Conservation (phyloP, 805 yeast genomes). For the Kurtzmaniella cleridarum region DNA sequence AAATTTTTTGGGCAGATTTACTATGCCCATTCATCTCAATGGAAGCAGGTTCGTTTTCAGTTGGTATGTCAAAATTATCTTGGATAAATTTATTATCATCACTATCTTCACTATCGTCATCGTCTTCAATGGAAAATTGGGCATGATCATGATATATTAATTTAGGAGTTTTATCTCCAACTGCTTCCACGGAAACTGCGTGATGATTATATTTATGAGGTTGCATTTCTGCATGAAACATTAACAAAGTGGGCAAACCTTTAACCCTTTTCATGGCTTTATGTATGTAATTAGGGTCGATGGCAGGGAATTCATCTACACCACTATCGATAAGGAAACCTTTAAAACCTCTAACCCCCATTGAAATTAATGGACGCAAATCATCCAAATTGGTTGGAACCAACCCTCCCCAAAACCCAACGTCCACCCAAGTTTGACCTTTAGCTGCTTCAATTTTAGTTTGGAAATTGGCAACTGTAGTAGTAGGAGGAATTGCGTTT, state of each 20-base stretch:
- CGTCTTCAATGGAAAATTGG: slow-evolving; percentile 12
- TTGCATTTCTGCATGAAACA: slow-evolving; percentile 94
- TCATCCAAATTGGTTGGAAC: slow-evolving; percentile 72
- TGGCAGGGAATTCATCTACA: slow-evolving; percentile 93
- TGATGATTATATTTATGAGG: slow-evolving; percentile 25
- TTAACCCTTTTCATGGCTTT: slow-evolving; percentile 61
- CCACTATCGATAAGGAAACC: slow-evolving; percentile 91
- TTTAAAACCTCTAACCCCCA: slow-evolving; percentile 93
- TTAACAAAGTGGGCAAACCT: slow-evolving; percentile 61
- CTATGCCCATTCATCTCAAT: slow-evolving; percentile 4
- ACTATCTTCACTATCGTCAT: slow-evolving; percentile 4
- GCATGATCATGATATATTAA: slow-evolving; percentile 13
- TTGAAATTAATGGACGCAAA: slow-evolving; percentile 66
- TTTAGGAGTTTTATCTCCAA: slow-evolving; percentile 18
- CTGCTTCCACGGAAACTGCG: slow-evolving; percentile 18
- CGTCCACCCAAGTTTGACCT: slow-evolving; percentile 86
- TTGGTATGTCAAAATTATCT: slow-evolving; percentile 1
- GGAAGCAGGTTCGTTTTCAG: slow-evolving; percentile 3
- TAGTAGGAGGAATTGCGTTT: slow-evolving; percentile 94
- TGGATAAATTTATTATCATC: slow-evolving; percentile 4
- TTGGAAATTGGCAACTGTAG: slow-evolving; percentile 71
- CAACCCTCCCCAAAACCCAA: slow-evolving; percentile 95
- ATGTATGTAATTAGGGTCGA: slow-evolving; percentile 57
- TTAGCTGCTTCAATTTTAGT: slow-evolving; percentile 73
- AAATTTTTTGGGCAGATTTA: slow-evolving; percentile 4